Conservation (phyloP, 768 basidiomycete genomes). For the Cystobasidium tubakii region DNA sequence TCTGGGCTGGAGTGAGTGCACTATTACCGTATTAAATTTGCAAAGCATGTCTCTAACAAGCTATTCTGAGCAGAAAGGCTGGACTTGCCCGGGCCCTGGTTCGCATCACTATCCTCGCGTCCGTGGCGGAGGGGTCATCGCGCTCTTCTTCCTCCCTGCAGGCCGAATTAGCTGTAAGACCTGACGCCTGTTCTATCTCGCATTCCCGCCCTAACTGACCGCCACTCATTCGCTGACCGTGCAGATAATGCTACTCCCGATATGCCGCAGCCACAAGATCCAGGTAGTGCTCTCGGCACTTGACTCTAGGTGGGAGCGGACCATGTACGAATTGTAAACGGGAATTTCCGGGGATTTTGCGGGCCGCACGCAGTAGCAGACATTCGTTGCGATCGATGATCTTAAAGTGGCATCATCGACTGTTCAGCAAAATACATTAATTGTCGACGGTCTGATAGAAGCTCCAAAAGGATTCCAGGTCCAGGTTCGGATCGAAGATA, state of each 20-base stretch:
- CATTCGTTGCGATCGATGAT: too few relatives aligned
- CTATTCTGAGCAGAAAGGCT: conserved; percentile 6
- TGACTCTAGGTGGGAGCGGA: not conserved
- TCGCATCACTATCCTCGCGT: conserved; percentile 23
- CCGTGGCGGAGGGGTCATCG: conserved; percentile 13
- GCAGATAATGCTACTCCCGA: conserved; percentile 23
- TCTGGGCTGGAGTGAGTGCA: conserved; percentile 15
- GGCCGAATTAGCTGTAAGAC: conserved; percentile 11
- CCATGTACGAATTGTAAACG: not conserved
- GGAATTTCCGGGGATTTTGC: not conserved
- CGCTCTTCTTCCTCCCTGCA: conserved; percentile 26
- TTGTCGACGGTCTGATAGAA: conserved; percentile 16
- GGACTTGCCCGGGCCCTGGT: conserved; percentile 26
- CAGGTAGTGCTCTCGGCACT: conserved; percentile 5
- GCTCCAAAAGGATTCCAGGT: conserved; percentile 22
- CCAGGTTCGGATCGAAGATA: conserved; percentile 11
- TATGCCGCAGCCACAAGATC: conserved; percentile 20
- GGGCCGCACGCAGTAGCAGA: not conserved
- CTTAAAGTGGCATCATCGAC: too few relatives aligned
- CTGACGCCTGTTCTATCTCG: not conserved
- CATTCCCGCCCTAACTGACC: not conserved
- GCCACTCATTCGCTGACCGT: not conserved
- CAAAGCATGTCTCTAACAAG: not conserved
- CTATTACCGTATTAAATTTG: too few relatives aligned
- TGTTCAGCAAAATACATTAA: too few relatives aligned